Conservation (phyloP, 306 rosid genomes). For the Lathyrus aphaca region DNA sequence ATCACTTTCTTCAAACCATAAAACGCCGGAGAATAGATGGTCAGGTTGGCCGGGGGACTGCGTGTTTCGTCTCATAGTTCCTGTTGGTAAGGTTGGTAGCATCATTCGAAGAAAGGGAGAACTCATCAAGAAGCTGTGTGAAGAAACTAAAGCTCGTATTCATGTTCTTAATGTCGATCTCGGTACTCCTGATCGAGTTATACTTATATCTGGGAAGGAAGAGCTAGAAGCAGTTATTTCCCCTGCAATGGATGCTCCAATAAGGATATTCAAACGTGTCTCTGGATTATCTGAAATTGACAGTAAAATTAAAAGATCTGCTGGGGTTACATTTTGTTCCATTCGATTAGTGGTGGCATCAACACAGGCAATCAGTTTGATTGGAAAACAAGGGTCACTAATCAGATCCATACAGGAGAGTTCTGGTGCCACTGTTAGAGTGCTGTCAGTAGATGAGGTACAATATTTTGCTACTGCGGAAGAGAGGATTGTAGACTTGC, state of each 20-base stretch:
- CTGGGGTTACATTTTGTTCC: conserved; percentile 64
- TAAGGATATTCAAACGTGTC: conserved; percentile 78
- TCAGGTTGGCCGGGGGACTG: conserved; percentile 97
- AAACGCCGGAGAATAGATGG: conserved; percentile 73
- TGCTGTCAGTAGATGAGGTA: conserved; percentile 82
- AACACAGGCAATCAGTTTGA: conserved; percentile 85
- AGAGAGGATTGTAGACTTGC: conserved; percentile 90
- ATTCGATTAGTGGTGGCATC: conserved; percentile 79
- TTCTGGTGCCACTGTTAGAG: conserved; percentile 70
- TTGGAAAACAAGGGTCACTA: conserved; percentile 86
- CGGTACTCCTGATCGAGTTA: conserved; percentile 85
- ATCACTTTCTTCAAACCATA: too few relatives aligned
- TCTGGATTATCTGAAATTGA: conserved; percentile 76
- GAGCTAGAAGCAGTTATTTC: conserved; percentile 70
- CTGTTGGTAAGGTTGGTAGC: conserved; percentile 83
- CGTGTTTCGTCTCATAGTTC: conserved; percentile 81
- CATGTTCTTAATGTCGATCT: conserved; percentile 79
- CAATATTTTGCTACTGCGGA: conserved; percentile 62
- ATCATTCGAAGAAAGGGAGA: conserved; percentile 94
- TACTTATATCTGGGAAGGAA: conserved; percentile 82
- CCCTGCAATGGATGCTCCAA: conserved; percentile 88
- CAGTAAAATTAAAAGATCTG: conserved; percentile 48
- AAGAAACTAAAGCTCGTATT: conserved; percentile 84
- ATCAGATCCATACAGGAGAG: conserved; percentile 86
- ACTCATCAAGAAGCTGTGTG: conserved; percentile 87